phyloP scores from a whole-genome alignment of 176 grass and related monocot species.

The Triticum dicoccoides region DNA sequence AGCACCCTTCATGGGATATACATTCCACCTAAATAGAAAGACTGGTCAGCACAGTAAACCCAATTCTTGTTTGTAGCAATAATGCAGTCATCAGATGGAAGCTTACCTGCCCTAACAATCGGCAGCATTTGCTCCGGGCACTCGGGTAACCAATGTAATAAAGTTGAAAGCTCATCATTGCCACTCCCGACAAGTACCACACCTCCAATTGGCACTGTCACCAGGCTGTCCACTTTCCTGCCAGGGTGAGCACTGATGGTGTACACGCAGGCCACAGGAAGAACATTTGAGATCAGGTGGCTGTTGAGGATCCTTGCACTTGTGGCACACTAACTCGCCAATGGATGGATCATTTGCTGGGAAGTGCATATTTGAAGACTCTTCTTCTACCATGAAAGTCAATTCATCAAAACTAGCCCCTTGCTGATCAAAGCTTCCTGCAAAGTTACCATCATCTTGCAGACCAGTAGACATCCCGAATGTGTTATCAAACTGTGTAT shows the following conservation, averaged over 20 bases:
- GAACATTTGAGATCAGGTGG: constrained; percentile 55
- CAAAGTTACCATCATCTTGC: constrained; percentile 23
- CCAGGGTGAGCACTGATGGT: constrained; percentile 68
- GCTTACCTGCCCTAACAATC: constrained; percentile 28
- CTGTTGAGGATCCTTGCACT: constrained; percentile 50
- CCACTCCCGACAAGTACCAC: constrained; percentile 65
- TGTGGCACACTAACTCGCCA: constrained; percentile 38
- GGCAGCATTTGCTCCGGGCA: background rate
- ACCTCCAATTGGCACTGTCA: constrained; percentile 48
- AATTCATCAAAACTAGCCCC: constrained; percentile 43
- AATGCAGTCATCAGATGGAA: background rate
- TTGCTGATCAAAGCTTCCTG: constrained; percentile 34
- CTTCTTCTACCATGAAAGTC: constrained; percentile 27
- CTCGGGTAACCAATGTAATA: background rate
- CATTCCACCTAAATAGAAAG: constrained; percentile 24
- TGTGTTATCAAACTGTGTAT: constrained; percentile 49
- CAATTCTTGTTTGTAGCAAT: background rate
- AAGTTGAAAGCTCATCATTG: constrained; percentile 30
- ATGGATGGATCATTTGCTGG: constrained; percentile 6
- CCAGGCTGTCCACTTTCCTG: constrained; percentile 30
- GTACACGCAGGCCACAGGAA: constrained; percentile 54
- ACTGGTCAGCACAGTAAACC: constrained; percentile 10
- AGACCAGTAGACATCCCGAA: constrained; percentile 34
- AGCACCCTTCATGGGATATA: background rate
- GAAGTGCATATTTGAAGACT: constrained; percentile 29